A percentile compares a stretch with the other conserved stretches of the same genome.
Conservation (phyloP, 352 stramenopile genomes). For the Globisporangium nunn region DNA sequence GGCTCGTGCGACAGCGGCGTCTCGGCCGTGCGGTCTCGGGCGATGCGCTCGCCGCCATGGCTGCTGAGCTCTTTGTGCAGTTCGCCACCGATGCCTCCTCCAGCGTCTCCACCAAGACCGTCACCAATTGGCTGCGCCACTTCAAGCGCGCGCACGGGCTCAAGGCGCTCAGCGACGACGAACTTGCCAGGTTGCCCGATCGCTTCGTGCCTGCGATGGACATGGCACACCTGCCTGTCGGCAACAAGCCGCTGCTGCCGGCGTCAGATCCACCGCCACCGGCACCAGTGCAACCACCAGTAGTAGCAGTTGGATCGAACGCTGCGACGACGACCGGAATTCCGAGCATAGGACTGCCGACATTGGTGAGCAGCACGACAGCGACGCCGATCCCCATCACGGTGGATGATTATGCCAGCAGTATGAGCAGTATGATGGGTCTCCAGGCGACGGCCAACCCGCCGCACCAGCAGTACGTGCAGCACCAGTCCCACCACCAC, state of each 20-base stretch:
- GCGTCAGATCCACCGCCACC: background rate
- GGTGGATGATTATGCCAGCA: slow-evolving; percentile 31
- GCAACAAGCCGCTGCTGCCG: background rate
- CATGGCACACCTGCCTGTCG: slow-evolving; percentile 11
- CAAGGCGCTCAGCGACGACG: slow-evolving; percentile 39
- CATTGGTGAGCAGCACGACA: background rate
- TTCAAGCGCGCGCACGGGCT: slow-evolving; percentile 65
- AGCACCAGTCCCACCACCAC: slow-evolving; percentile 3
- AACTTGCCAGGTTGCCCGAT: slow-evolving; percentile 41
- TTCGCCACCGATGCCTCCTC: slow-evolving; percentile 36
- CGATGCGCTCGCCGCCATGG: slow-evolving; percentile 44
- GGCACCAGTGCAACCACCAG: no score
- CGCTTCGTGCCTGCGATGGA: slow-evolving; percentile 63
- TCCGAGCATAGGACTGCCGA: background rate
- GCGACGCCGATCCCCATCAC: background rate
- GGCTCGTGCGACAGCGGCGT: slow-evolving; percentile 65
- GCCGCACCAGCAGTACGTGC: slow-evolving; percentile 1
- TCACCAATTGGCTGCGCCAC: slow-evolving; percentile 54
- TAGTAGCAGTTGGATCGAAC: background rate
- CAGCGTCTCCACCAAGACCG: slow-evolving; percentile 30
- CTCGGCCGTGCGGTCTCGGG: slow-evolving; percentile 37
- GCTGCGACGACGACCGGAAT: background rate
- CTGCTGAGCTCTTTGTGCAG: slow-evolving; percentile 64
- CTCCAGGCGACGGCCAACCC: slow-evolving; percentile 2
- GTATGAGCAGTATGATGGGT: slow-evolving; percentile 11